A percentile compares a stretch with the other conserved stretches of the same genome.
Evolutionary conservation across 2,329 filamentous ascomycete genomes (phyloP).

Genomic region (Epichloe sp.): DNA sequence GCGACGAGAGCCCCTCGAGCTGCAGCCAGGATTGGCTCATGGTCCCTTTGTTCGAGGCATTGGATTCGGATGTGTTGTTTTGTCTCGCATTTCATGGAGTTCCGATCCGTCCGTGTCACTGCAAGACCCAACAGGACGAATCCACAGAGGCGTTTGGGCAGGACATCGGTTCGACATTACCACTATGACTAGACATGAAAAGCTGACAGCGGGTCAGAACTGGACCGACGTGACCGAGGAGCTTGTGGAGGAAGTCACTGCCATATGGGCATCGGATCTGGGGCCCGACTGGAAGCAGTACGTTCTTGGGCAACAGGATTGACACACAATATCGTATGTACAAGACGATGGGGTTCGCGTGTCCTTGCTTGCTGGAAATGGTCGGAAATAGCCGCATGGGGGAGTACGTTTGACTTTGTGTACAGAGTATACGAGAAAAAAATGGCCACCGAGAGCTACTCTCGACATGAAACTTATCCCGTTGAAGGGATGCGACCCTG

Average conservation of each 20-base stretch:
- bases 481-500: no score
- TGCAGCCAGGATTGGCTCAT: not conserved
- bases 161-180: conserved; percentile 1
- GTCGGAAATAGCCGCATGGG: no score
- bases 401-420: no score
- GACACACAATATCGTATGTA: no score
- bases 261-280: not conserved
- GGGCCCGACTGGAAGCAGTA: not conserved
- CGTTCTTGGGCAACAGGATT: not conserved
- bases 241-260: not conserved
- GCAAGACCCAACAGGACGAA: not conserved
- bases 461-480: no score
- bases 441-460: no score
- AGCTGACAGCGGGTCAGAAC: not conserved
- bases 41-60: not conserved
- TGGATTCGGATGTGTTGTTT: not conserved
- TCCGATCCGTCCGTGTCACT: not conserved
- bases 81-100: not conserved
- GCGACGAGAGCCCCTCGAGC: not conserved
- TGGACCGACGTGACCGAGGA: not conserved
- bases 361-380: no score
- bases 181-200: not conserved
- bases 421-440: no score
- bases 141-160: not conserved
- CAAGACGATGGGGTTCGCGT: no score